Conservation (phyloP, 495 filamentous ascomycete species). For the Chaetomium fimeti region DNA sequence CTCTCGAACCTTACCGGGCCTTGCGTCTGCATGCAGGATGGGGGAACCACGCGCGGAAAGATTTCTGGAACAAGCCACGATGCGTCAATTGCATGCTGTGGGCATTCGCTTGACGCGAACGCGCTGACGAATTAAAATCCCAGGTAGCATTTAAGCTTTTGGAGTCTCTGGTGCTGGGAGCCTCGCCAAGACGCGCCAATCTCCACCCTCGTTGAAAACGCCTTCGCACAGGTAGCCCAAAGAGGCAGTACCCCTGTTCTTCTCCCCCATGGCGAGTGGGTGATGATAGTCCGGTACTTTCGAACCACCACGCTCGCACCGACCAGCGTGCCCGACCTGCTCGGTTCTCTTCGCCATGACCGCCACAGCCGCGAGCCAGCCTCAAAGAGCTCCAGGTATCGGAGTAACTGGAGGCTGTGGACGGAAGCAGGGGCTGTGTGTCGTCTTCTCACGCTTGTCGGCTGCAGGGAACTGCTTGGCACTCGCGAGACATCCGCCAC, state of each 20-base stretch:
- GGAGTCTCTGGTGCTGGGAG: constrained; percentile 15
- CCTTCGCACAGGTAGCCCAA: constrained; percentile 39
- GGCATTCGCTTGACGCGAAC: constrained; percentile 13
- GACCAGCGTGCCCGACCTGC: not conserved
- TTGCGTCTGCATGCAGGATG: not conserved
- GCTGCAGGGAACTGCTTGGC: constrained; percentile 18
- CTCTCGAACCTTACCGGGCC: too few relatives aligned
- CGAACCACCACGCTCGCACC: not conserved
- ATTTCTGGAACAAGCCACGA: constrained; percentile 4
- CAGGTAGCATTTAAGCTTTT: constrained; percentile 29
- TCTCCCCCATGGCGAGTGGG: not conserved
- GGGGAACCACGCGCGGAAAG: not conserved
- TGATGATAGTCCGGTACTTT: constrained; percentile 17
- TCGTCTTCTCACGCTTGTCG: constrained; percentile 15
- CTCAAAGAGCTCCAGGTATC: constrained; percentile 15
- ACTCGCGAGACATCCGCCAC: constrained; percentile 13
- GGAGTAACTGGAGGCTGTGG: constrained; percentile 25
- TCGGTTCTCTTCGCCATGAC: constrained; percentile 1
- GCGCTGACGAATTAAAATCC: constrained; percentile 16
- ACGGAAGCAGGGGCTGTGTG: constrained; percentile 27
- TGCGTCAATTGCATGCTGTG: not conserved
- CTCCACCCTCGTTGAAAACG: constrained; percentile 18
- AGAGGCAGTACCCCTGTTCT: constrained; percentile 29
- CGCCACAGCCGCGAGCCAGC: constrained; percentile 3
- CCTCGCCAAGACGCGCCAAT: constrained; percentile 21